Evolutionary conservation across 2,329 filamentous ascomycete species (phyloP).

Genomic region (Clonostachys solani): DNA sequence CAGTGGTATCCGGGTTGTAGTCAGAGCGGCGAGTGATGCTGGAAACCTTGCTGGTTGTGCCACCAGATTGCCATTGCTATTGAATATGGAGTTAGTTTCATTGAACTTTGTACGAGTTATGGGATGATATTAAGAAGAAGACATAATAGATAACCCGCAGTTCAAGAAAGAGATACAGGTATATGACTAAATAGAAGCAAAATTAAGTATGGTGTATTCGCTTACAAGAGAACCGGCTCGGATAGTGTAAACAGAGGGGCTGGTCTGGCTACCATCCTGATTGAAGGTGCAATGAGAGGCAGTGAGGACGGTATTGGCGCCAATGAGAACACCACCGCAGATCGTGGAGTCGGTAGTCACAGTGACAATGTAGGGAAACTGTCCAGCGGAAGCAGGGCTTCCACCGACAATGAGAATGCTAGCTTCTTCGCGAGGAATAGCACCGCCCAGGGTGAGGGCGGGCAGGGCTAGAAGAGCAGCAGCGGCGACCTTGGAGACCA

Average conservation of each 20-base stretch:
- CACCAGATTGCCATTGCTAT: too few species aligned
- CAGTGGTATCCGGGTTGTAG: too few species aligned
- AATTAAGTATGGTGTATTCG: too few species aligned
- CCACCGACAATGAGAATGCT: slow-evolving; percentile 16
- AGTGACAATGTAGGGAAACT: slow-evolving; percentile 24
- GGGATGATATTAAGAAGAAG: too few species aligned
- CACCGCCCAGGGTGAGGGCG: slow-evolving; percentile 3
- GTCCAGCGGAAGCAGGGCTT: slow-evolving; percentile 11
- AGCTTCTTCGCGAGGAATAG: background rate
- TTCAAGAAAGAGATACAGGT: too few species aligned
- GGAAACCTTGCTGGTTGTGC: too few species aligned
- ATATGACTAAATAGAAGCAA: too few species aligned
- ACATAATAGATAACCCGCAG: too few species aligned
- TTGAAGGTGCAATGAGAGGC: slow-evolving; percentile 19
- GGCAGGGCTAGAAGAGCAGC: background rate
- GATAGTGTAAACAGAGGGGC: slow-evolving; percentile 3
- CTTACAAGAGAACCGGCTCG: slow-evolving; percentile 17
- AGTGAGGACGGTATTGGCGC: slow-evolving; percentile 22
- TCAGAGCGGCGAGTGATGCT: too few species aligned
- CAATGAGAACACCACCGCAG: slow-evolving; percentile 20
- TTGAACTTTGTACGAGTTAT: too few species aligned
- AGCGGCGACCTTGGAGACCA: background rate
- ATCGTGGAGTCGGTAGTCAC: slow-evolving; percentile 11
- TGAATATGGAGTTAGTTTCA: too few species aligned
- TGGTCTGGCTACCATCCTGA: slow-evolving; percentile 7